Evolutionary conservation across 345 rosid species (phyloP).

Genomic region (Stellera chamaejasme): DNA sequence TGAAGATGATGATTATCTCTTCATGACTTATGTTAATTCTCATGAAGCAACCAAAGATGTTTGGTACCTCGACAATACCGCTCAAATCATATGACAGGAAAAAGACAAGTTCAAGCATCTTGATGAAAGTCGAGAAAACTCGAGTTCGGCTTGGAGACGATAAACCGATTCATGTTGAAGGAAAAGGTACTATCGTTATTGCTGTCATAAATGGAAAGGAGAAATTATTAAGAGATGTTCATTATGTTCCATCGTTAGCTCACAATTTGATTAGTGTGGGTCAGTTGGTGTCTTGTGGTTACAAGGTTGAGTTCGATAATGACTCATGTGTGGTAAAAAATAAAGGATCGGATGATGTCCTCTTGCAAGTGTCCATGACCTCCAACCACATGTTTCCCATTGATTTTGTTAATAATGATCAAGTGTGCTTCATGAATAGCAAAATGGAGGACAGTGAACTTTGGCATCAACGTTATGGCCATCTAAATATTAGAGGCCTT

Average conservation of each 20-base stretch:
- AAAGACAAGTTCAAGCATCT: neutral
- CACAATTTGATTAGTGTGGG: too few species aligned
- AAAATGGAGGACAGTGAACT: neutral
- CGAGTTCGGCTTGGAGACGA: slow-evolving; percentile 1
- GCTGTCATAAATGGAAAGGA: neutral
- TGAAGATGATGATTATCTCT: neutral
- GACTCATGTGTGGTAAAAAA: too few species aligned
- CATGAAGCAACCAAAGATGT: neutral
- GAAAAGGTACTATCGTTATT: slow-evolving; percentile 1
- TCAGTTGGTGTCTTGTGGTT: too few species aligned
- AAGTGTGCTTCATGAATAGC: neutral
- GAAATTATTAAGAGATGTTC: too few species aligned
- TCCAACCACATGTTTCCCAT: neutral
- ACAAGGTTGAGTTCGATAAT: too few species aligned
- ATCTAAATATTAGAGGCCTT: too few species aligned
- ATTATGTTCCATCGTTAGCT: too few species aligned
- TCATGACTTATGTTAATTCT: neutral
- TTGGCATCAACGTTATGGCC: neutral
- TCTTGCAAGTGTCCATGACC: neutral
- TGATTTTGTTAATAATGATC: neutral
- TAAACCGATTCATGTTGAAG: neutral
- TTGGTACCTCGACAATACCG: neutral
- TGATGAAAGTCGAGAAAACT: slow-evolving; percentile 1
- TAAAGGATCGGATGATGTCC: neutral
- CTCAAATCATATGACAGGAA: neutral